These are phyloP conservation scores for Thuja plicata DNA, from an alignment of 83 land plant genomes.

Conservation along the genomic window DNA sequence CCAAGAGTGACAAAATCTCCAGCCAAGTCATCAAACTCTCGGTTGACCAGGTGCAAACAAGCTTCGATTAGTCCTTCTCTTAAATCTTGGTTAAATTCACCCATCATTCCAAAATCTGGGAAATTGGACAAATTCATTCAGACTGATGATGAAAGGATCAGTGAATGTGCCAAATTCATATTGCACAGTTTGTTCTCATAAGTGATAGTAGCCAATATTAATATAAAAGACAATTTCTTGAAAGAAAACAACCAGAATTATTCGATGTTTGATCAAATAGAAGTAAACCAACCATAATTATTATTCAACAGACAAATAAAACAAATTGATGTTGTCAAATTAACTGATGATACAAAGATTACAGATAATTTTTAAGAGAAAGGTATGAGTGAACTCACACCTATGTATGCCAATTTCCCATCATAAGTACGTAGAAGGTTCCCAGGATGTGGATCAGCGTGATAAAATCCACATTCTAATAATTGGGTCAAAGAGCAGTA, in stretches of 20 bases:
- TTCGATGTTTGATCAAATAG: neutral
- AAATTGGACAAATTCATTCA: slow-evolving; percentile 18
- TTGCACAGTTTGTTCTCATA: neutral
- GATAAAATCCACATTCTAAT: slow-evolving; percentile 92
- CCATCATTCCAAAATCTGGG: slow-evolving; percentile 99
- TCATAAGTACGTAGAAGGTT: slow-evolving; percentile 86
- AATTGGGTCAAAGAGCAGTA: slow-evolving; percentile 94
- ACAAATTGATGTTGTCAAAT: neutral
- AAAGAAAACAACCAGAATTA: neutral
- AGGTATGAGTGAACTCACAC: slow-evolving; percentile 28
- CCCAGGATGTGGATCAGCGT: slow-evolving; percentile 99
- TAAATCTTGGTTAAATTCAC: slow-evolving; percentile 84
- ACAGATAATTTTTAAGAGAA: slow-evolving; percentile 5
- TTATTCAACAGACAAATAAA: neutral
- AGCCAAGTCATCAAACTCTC: slow-evolving; percentile 92
- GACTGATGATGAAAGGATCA: neutral
- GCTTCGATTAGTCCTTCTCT: slow-evolving; percentile 93
- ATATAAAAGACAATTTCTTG: neutral
- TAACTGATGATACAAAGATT: neutral
- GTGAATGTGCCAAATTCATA: neutral
- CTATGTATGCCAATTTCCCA: slow-evolving; percentile 95
- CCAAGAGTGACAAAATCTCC: slow-evolving; percentile 94
- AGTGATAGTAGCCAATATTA: neutral
- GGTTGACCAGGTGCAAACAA: slow-evolving; percentile 94
- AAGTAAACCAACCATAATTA: neutral